Evolutionary conservation across 805 yeast species (phyloP), one percentile per base, ranked within the genome.

Genomic region (Blastobotrys terrestris): DNA sequence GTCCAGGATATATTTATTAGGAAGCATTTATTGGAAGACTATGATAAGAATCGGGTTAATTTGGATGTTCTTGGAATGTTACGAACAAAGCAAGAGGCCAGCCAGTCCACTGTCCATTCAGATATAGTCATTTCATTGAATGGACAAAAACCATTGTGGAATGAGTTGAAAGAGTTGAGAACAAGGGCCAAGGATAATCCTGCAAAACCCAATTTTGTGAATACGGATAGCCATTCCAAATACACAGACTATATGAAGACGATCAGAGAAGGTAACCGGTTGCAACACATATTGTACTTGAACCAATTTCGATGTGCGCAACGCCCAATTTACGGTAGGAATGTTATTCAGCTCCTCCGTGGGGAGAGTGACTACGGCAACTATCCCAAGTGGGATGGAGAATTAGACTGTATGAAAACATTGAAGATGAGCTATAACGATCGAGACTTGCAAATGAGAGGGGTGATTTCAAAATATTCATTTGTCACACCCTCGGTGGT

Each of bases 401-500:
- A 26, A 11, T 59, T 85, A 40, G 42, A 47, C 3, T 49, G 51
- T 4, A 14, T 60, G 48, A 46, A 48, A 20, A 52, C 42, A 39
- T 60, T 67, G 39, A 59, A 60, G 31, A 48, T 55, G 26, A 39
- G 56, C 5, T 55, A 57, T 42, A 40, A 18, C n/a, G 51, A 46
- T 3, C 49, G 58, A 7, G 58, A 53, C 19, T 45, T 44, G 19
- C 50, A 50, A 20, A 52, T 58, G 56, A 41, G 46, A 13, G 58
- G 55, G 7, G 46, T 59, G 31, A 41, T 59, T n/a, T 43, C 50
- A n/a, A 43, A 47, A 55, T 94, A 76, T 68, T 87, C 95, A 0
- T 92, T 87, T 57, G 78, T 92, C 3, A 94, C 98, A 0, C 99
- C 99, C 0, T 74, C 83, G 2, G 96, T 81, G 2, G 95, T 90